These are phyloP conservation scores for Heliamphora exappendiculata DNA, from an alignment of 148 eudicot genomes.

Conservation along the genomic window DNA sequence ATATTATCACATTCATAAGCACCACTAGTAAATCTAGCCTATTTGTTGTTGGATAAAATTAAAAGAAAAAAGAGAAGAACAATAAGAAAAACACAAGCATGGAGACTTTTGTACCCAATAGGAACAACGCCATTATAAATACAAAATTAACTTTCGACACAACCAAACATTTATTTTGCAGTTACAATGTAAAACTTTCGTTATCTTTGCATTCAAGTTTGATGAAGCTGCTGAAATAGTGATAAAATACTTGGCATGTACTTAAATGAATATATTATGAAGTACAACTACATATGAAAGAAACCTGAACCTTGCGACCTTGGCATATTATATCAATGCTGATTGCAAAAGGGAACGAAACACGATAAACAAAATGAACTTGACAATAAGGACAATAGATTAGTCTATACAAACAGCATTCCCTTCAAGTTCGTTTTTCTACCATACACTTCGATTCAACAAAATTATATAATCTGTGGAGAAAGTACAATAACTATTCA, in stretches of 20 bases:
- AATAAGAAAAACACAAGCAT: background rate
- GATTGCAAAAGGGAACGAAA: background rate
- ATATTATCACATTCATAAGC: background rate
- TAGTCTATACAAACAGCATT: background rate
- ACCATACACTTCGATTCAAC: background rate
- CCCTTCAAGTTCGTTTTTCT: background rate
- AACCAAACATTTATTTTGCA: background rate
- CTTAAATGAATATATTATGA: background rate
- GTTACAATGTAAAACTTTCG: background rate
- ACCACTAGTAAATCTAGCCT: background rate
- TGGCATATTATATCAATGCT: background rate
- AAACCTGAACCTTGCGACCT: background rate
- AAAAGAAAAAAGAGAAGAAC: background rate
- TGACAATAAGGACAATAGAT: background rate
- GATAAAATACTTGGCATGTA: background rate
- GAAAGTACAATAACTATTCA: background rate
- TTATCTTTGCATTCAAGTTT: background rate
- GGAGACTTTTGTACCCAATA: background rate
- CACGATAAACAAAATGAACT: background rate
- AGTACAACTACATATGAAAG: background rate
- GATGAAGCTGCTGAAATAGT: background rate
- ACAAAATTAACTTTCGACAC: background rate
- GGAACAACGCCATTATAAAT: background rate
- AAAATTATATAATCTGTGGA: background rate
- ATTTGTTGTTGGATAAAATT: background rate